Conservation (phyloP, 78 protist genomes). For the Polysphondylium violaceum region DNA sequence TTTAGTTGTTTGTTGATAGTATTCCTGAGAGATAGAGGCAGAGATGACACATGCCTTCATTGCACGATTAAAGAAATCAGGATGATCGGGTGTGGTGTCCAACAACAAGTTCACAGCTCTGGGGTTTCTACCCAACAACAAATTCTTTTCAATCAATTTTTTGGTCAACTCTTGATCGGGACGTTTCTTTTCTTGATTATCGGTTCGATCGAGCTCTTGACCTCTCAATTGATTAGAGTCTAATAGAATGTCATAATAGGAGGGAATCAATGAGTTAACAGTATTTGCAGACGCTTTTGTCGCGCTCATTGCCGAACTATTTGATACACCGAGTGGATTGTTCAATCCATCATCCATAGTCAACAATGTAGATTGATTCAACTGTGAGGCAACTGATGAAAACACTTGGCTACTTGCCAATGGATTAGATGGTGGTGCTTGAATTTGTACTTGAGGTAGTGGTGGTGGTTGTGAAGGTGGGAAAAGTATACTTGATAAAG, state of each 20-base stretch:
- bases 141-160: slow-evolving; percentile 35
- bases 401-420: slow-evolving; percentile 26
- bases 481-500: neutral
- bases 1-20: slow-evolving; percentile 51
- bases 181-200: slow-evolving; percentile 43
- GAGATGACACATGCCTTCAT: slow-evolving; percentile 71
- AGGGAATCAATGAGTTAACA: slow-evolving; percentile 22
- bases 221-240: slow-evolving; percentile 8
- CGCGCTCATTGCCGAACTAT: slow-evolving; percentile 2
- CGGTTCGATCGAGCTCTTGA: slow-evolving; percentile 21
- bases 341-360: neutral
- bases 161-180: slow-evolving; percentile 32
- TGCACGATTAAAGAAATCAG: slow-evolving; percentile 63
- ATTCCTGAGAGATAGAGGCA: slow-evolving; percentile 45
- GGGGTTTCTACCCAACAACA: slow-evolving; percentile 29
- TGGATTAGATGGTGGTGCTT: neutral
- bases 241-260: slow-evolving; percentile 44
- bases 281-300: neutral
- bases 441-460: neutral
- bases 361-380: slow-evolving; percentile 8
- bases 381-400: slow-evolving; percentile 57
- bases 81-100: slow-evolving; percentile 67
- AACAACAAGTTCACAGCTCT: slow-evolving; percentile 41
- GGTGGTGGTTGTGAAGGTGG: neutral
- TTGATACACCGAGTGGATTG: neutral